Evolutionary conservation across 78 protist species (phyloP).

Genomic region (Emiliania huxleyi): DNA sequence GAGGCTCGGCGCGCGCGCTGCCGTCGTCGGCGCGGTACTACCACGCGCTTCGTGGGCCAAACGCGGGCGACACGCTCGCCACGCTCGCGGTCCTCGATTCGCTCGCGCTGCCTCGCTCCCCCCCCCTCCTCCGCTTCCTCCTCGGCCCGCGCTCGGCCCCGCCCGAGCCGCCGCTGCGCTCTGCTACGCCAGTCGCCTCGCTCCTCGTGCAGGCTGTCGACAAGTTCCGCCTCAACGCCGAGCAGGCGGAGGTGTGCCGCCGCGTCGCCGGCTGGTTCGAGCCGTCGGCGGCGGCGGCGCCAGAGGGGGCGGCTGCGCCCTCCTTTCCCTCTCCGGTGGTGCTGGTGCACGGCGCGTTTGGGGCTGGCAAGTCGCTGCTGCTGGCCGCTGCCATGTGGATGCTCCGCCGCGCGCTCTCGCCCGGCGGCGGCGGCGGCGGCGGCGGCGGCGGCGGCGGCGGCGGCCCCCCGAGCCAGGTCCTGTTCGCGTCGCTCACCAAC

Average conservation of each 20-base stretch:
- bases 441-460: background rate
- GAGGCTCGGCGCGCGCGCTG: no score
- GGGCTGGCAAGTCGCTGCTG: constrained; percentile 23
- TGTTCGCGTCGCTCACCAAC: background rate
- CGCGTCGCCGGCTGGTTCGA: background rate
- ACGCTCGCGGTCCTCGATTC: background rate
- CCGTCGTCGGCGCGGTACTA: background rate
- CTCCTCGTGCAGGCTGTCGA: background rate
- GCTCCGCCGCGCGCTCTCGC: background rate
- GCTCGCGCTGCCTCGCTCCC: background rate
- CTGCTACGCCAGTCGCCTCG: background rate
- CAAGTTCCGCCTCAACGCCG: background rate
- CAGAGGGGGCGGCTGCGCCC: background rate
- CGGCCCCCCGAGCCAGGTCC: background rate
- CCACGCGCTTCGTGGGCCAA: background rate
- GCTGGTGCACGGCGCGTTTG: constrained; percentile 48
- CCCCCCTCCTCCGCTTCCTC: background rate
- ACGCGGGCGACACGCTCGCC: background rate
- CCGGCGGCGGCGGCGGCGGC: background rate
- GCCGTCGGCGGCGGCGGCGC: no score
- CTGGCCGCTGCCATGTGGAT: background rate
- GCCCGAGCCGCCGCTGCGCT: background rate
- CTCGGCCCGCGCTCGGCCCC: background rate
- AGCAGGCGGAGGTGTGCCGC: background rate
- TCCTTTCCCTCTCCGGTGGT: background rate